Conservation (phyloP, 2,329 filamentous ascomycete species). For the Aspergillus phoenicis region DNA sequence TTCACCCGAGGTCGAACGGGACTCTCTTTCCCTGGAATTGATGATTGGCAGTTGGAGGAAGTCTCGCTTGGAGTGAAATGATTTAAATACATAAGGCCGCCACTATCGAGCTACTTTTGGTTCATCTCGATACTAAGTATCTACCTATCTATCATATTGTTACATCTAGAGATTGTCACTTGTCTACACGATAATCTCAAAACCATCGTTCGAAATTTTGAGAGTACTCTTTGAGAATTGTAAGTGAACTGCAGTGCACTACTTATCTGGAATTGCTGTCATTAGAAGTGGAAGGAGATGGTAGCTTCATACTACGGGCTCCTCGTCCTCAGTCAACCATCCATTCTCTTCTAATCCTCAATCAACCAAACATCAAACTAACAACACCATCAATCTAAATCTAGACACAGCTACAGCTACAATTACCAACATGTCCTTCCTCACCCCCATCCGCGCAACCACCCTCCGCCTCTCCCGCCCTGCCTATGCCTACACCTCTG, state of each 20-base stretch:
- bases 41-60: slow-evolving; percentile 1
- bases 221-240: too few species aligned
- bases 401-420: not conserved
- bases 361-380: too few species aligned
- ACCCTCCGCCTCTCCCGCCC: slow-evolving; percentile 18
- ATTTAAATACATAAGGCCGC: not conserved
- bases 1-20: slow-evolving; percentile 7
- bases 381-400: not conserved
- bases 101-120: not conserved
- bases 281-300: too few species aligned
- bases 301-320: too few species aligned
- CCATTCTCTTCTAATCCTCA: too few species aligned
- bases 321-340: too few species aligned
- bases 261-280: too few species aligned
- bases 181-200: too few species aligned
- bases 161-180: too few species aligned
- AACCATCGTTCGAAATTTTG: too few species aligned
- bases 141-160: not conserved
- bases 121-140: not conserved
- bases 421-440: slow-evolving; percentile 38
- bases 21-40: not conserved
- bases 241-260: too few species aligned
- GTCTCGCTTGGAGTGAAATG: not conserved
- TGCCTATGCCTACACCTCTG: not conserved
- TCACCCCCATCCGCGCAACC: slow-evolving; percentile 30